phyloP scores from a whole-genome alignment of 2,329 filamentous ascomycete species.

The Aspergillus caelatus region DNA sequence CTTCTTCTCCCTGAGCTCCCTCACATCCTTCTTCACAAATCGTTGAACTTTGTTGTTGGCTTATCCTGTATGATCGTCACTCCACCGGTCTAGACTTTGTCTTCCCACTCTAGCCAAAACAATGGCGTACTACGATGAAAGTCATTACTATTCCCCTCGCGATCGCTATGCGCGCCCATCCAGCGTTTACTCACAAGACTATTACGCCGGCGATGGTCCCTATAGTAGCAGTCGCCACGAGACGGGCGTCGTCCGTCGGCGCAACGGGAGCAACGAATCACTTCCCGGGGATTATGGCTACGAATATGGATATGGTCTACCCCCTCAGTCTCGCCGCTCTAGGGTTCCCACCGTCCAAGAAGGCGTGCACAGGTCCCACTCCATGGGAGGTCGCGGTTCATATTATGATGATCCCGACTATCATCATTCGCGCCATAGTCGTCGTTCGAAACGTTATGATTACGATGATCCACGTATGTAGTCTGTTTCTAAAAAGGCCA shows the following conservation, averaged over 20 bases:
- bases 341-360: constrained; percentile 37
- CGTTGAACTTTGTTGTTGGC: constrained; percentile 1
- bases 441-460: constrained; percentile 52
- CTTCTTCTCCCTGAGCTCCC: constrained; percentile 8
- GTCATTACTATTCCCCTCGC: constrained; percentile 30
- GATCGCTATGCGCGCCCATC: constrained; percentile 35
- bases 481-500: background rate
- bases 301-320: constrained; percentile 45
- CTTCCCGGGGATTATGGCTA: constrained; percentile 61
- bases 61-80: constrained; percentile 10
- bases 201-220: constrained; percentile 29
- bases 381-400: constrained; percentile 36
- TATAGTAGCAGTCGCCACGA: constrained; percentile 15
- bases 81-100: background rate
- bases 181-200: constrained; percentile 29
- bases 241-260: constrained; percentile 26
- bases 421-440: constrained; percentile 41
- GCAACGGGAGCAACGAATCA: constrained; percentile 72
- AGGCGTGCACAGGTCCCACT: constrained; percentile 40
- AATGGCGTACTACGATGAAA: constrained; percentile 44
- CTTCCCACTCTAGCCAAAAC: constrained; percentile 11
- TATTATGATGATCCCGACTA: constrained; percentile 38
- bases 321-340: constrained; percentile 24
- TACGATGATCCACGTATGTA: constrained; percentile 48
- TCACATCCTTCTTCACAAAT: constrained; percentile 3